A percentile compares a stretch with the other conserved stretches of the same genome.
Evolutionary conservation across 768 basidiomycete species (phyloP).

Genomic region (Suillus variegatus): DNA sequence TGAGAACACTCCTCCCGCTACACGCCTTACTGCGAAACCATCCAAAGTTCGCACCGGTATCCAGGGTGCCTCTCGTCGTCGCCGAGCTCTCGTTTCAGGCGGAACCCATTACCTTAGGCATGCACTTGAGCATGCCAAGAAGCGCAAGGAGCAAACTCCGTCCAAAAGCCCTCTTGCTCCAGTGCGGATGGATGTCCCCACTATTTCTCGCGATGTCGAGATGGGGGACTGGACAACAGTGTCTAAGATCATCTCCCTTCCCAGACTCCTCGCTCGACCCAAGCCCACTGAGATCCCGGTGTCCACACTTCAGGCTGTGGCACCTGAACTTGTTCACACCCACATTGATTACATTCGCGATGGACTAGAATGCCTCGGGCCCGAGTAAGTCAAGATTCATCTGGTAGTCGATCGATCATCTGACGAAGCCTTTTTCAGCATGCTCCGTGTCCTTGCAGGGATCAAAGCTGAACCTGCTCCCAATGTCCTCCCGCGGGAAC

Average conservation of each 20-base stretch:
- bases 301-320: conserved; percentile 19
- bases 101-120: conserved; percentile 33
- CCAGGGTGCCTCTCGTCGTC: conserved; percentile 36
- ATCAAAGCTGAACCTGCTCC: conserved; percentile 21
- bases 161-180: conserved; percentile 16
- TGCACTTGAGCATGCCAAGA: conserved; percentile 40
- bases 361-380: conserved; percentile 29
- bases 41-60: conserved; percentile 29
- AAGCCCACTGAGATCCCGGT: conserved; percentile 12
- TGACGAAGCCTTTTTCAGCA: conserved; percentile 21
- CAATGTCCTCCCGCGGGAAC: conserved; percentile 29
- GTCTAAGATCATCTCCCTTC: conserved; percentile 19
- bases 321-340: conserved; percentile 29
- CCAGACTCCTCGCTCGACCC: conserved; percentile 28
- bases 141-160: conserved; percentile 28
- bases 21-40: conserved; percentile 10
- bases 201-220: conserved; percentile 9
- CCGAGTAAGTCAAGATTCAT: conserved; percentile 19
- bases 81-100: conserved; percentile 38
- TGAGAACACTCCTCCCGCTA: conserved; percentile 37
- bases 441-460: conserved; percentile 32
- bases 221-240: conserved; percentile 12
- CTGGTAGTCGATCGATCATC: not conserved
- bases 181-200: conserved; percentile 32
- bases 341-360: conserved; percentile 27